Conservation (phyloP, 495 filamentous ascomycete genomes). For the Daldinia concentrica region DNA sequence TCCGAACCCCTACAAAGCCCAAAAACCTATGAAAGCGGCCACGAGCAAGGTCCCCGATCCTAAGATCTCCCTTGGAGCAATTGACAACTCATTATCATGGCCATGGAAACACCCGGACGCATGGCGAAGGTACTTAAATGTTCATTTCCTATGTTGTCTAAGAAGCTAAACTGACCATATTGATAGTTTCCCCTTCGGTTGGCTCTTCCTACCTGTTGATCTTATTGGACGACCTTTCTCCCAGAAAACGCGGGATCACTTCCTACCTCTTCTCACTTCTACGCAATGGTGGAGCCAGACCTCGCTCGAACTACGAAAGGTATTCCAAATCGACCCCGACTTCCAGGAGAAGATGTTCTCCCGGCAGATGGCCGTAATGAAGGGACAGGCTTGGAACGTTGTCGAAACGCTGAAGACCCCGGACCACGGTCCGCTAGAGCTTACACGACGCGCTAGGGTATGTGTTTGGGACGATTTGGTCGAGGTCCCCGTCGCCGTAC, state of each 20-base stretch:
- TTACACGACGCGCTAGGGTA: constrained; percentile 87
- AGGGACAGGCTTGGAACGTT: constrained; percentile 98
- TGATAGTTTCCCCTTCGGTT: constrained; percentile 91
- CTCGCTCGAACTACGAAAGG: constrained; percentile 79
- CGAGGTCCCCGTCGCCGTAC: constrained; percentile 92
- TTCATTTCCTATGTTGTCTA: not conserved
- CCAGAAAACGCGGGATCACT: constrained; percentile 89
- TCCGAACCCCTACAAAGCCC: constrained; percentile 74
- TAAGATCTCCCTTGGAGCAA: constrained; percentile 83
- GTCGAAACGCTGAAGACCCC: constrained; percentile 92
- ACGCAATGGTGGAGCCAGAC: constrained; percentile 97
- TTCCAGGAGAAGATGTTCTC: constrained; percentile 99
- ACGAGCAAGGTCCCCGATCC: constrained; percentile 61
- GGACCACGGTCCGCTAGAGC: constrained; percentile 92
- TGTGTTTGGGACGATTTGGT: constrained; percentile 99
- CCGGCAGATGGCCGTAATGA: constrained; percentile 96
- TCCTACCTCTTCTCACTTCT: constrained; percentile 91
- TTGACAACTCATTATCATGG: constrained; percentile 98
- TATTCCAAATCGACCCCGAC: constrained; percentile 91
- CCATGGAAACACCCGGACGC: constrained; percentile 99
- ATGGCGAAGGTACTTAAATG: constrained; percentile 62
- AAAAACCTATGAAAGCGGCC: constrained; percentile 83
- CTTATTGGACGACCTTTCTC: constrained; percentile 97
- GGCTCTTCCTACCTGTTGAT: constrained; percentile 96
- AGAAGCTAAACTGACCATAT: constrained; percentile 29